These are phyloP conservation scores for Phytophthora sp. DNA, from an alignment of 352 stramenopile species.

Conservation along the genomic window DNA sequence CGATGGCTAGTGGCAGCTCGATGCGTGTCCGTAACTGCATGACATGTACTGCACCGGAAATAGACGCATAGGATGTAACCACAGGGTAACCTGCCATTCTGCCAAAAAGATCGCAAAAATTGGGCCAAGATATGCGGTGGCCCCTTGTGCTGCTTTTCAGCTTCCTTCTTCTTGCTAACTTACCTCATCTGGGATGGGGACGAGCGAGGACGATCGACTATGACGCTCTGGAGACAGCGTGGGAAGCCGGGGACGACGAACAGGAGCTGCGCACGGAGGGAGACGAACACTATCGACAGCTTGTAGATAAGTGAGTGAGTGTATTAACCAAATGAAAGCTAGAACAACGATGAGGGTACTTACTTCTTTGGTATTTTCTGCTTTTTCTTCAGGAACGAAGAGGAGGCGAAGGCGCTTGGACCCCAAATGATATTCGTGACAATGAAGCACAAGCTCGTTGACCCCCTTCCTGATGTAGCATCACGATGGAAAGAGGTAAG, in stretches of 20 bases:
- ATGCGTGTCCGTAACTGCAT: background rate
- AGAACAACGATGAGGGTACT: background rate
- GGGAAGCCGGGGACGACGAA: constrained; percentile 56
- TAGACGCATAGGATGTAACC: constrained; percentile 13
- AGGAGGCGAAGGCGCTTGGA: constrained; percentile 56
- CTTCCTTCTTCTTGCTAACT: constrained; percentile 9
- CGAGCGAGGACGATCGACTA: constrained; percentile 55
- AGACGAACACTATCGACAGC: constrained; percentile 58
- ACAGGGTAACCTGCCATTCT: constrained; percentile 7
- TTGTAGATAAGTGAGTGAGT: constrained; percentile 49
- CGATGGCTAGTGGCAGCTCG: constrained; percentile 6
- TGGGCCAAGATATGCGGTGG: constrained; percentile 11
- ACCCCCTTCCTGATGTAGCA: constrained; percentile 53
- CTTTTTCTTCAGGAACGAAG: constrained; percentile 45
- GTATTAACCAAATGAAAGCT: background rate
- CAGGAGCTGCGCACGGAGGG: constrained; percentile 53
- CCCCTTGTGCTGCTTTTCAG: background rate
- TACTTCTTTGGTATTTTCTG: background rate
- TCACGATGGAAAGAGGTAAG: constrained; percentile 76
- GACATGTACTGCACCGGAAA: constrained; percentile 9
- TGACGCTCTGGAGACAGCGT: constrained; percentile 68
- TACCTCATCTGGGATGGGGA: background rate
- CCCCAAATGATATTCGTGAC: constrained; percentile 87
- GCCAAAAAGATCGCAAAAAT: constrained; percentile 19
- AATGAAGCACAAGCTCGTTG: constrained; percentile 28